A percentile compares a stretch with the other conserved stretches of the same genome.
Conservation (phyloP, 2,329 filamentous ascomycete species). For the Trichophyton verrucosum region DNA sequence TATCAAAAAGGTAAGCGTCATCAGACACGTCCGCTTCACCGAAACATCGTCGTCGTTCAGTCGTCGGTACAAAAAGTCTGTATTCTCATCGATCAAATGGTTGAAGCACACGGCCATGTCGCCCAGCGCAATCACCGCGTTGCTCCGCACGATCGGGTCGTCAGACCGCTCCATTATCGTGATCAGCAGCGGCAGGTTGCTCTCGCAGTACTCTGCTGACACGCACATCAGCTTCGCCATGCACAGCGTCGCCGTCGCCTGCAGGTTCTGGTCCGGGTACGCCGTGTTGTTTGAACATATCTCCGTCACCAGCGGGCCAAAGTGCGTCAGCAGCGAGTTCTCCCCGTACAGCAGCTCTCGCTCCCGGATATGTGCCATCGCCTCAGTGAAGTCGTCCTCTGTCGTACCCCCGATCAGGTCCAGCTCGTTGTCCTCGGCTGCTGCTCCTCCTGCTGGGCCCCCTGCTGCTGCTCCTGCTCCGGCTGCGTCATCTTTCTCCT, state of each 20-base stretch:
- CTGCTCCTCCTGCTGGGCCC: conserved; percentile 19
- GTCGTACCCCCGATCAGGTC: conserved; percentile 95
- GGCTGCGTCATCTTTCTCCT: too few species aligned
- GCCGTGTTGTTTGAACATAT: conserved; percentile 90
- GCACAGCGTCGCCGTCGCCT: conserved; percentile 86
- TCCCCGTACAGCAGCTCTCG: conserved; percentile 72
- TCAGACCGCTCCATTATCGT: conserved; percentile 94
- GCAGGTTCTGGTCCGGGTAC: conserved; percentile 78
- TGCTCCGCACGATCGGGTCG: conserved; percentile 84
- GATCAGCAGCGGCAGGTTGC: conserved; percentile 82
- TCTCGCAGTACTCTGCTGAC: conserved; percentile 89
- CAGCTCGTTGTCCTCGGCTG: conserved; percentile 69
- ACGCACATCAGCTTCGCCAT: conserved; percentile 98
- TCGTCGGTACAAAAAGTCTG: conserved; percentile 89
- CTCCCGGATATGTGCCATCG: conserved; percentile 72
- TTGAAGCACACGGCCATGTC: conserved; percentile 99
- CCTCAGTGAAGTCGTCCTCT: conserved; percentile 84
- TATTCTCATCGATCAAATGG: conserved; percentile 97
- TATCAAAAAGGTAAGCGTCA: conserved; percentile 97
- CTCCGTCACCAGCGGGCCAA: conserved; percentile 82
- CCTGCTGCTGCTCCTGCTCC: conserved; percentile 38
- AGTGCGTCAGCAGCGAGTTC: conserved; percentile 73
- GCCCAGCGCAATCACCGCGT: conserved; percentile 89
- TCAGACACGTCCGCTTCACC: conserved; percentile 93
- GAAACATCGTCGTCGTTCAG: conserved; percentile 78